Percentiles rank a stretch among this genome's conserved stretches.
phyloP scores from a whole-genome alignment of 176 grass and related monocot genomes.

The Raddia distichophylla region DNA sequence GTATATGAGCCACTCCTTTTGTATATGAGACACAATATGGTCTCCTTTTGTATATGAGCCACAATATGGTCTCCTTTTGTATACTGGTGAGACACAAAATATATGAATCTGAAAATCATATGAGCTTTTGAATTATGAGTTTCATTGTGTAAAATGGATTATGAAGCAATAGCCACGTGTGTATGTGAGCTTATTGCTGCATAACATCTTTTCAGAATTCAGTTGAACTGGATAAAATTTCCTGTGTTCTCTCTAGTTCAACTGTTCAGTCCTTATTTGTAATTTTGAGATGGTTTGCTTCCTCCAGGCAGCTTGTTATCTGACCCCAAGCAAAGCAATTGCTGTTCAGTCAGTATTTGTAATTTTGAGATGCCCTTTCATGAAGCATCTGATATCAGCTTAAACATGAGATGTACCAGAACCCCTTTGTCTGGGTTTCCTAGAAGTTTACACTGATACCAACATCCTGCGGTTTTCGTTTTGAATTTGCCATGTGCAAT shows the following conservation, averaged over 20 bases:
- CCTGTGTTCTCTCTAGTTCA: background rate
- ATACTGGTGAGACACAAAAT: no score
- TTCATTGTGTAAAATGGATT: no score
- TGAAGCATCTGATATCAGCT: constrained; percentile 36
- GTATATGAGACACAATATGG: no score
- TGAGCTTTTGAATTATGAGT: no score
- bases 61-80: no score
- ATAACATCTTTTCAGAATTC: background rate
- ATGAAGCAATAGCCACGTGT: no score
- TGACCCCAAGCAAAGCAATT: constrained; percentile 2
- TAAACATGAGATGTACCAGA: constrained; percentile 41
- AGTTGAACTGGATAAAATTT: background rate
- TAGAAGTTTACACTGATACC: constrained; percentile 41
- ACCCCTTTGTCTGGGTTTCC: constrained; percentile 33
- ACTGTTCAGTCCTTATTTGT: no score
- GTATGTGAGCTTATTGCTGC: no score
- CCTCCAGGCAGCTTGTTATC: constrained; percentile 13
- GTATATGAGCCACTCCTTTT: no score
- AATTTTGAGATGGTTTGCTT: no score
- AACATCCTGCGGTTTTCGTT: constrained; percentile 38
- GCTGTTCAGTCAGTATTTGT: background rate
- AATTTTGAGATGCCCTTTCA: constrained; percentile 49
- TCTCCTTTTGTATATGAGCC: no score
- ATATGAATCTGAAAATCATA: no score
- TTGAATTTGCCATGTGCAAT: background rate